Base-by-base conservation (phyloP, 495 filamentous ascomycete genomes). In the Staphylotrichum longicolle region DNA sequence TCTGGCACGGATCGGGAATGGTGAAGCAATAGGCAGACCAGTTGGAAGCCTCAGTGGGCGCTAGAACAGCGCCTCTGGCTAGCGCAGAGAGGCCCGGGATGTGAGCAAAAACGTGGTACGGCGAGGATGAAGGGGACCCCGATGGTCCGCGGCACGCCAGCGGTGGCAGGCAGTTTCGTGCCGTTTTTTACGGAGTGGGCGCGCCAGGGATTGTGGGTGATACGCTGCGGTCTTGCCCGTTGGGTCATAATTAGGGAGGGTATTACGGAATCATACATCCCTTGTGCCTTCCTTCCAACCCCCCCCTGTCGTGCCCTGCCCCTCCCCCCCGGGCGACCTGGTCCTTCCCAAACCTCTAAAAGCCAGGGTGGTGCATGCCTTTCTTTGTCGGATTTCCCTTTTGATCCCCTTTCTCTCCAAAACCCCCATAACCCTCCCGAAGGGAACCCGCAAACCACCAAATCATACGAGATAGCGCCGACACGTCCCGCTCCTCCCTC, bases 341-440 rank as follows among this genome's bases (percentile, higher is more conserved):
- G 45, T 61, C 58, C 53, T 53, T 56, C 60, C 46, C 51, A 63
- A 55, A 58, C 62, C 57, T 61, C 55, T 66, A 61, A 63, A 66
- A 63, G 61, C 61, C 61, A 39, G 58, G 54, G 55, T 42, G 57
- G 60, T 61, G 63, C 64, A 54, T 48, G 47, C 57, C 46, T 33
- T 46, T 27, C 62, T 61, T 64, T 62, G 64, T 64, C 63, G 58
- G 65, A 47, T 71, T 71, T 67, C 67, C 67, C 64, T 69, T 71
- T 69, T 65, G 66, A 67, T 71, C 58, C 51, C 54, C 57, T 35
- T 47, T 60, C 49, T 61, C 45, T 54, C 58, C 60, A 30, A 58
- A 48, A 49, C 52, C 51, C 51, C 20, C 39, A 37, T 4, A 33
- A 45, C 47, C 20, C 9, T 4, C 5, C 5, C 42, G 14, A 11